Evolutionary conservation across 2,329 filamentous ascomycete species (phyloP), one percentile per base, ranked within the genome.

Genomic region (Didymella pinodella): DNA sequence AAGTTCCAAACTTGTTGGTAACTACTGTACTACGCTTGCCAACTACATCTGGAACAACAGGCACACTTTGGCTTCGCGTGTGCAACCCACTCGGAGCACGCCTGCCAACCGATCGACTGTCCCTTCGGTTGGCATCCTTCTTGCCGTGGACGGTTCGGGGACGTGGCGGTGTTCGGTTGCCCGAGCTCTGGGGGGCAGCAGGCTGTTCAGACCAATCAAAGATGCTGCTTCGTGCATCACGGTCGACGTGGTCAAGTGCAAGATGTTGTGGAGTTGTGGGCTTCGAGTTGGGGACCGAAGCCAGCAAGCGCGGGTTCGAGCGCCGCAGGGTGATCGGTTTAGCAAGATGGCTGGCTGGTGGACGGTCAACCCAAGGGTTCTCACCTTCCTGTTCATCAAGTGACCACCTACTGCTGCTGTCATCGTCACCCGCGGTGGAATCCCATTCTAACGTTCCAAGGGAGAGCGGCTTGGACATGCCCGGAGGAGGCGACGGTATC

Each of bases 41-140:
- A 65, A 74, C 78, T 62, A 70, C 78, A 68, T 92, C 90, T 32
- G 88, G 88, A 3, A 81, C 81, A 14, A 91, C 84, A 4, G 91
- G 91, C 1, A 94, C 90, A 74, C 91, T 94, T 74, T 93, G 90
- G 73, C 91, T 94, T 62, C 91, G 86, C 45, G 92, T 85, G 73
- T 94, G 91, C 54, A 87, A 84, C 14, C 86, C 86, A 57, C 83
- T 86, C n/a, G 89, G 88, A 2, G 85, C 85, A 70, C 89, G 89
- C 29, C 91, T 88, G 60, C 84, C 87, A 22, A 86, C 80, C 46
- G 86, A 81, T 50, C 90, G 87, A 61, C 90, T 90, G 47, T 90
- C 89, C 76, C 91, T 84, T 65, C 85, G 79, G 72, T 92, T 89
- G 60, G 86, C 79, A 67, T 90, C 85, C 65, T 91, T 90, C 75